Conservation (phyloP, 768 basidiomycete genomes). For the Tylopilus balloui region DNA sequence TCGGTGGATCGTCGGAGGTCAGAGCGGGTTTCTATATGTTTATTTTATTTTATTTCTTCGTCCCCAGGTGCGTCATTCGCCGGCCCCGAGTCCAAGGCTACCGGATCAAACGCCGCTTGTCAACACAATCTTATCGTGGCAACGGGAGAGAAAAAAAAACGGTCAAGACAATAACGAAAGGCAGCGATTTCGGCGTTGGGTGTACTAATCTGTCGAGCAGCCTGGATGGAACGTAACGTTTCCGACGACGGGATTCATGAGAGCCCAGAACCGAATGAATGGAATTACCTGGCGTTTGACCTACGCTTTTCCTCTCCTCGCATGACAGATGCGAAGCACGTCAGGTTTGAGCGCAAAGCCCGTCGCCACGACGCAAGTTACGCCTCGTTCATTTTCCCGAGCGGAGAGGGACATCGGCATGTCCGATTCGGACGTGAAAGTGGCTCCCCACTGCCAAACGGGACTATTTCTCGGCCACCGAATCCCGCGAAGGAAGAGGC, state of each 20-base stretch:
- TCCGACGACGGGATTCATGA: no score
- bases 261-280: no score
- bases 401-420: background rate
- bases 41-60: background rate
- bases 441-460: no score
- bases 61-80: constrained; percentile 31
- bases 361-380: no score
- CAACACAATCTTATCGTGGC: constrained; percentile 22
- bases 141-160: background rate
- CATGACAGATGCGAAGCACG: no score
- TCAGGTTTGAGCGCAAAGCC: no score
- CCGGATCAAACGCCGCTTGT: constrained; percentile 25
- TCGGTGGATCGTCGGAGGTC: background rate
- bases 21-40: background rate
- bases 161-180: background rate
- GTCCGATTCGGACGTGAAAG: constrained; percentile 2
- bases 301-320: no score
- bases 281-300: no score
- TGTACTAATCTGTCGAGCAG: no score
- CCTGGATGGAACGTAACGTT: no score
- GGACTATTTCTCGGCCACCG: no score
- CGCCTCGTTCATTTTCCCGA: no score
- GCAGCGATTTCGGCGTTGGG: background rate
- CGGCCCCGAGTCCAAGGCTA: constrained; percentile 1
- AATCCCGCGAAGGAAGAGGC: background rate